phyloP scores from a whole-genome alignment of 192 early-diverging fungal genomes.

The Entophlyctis helioformis region DNA sequence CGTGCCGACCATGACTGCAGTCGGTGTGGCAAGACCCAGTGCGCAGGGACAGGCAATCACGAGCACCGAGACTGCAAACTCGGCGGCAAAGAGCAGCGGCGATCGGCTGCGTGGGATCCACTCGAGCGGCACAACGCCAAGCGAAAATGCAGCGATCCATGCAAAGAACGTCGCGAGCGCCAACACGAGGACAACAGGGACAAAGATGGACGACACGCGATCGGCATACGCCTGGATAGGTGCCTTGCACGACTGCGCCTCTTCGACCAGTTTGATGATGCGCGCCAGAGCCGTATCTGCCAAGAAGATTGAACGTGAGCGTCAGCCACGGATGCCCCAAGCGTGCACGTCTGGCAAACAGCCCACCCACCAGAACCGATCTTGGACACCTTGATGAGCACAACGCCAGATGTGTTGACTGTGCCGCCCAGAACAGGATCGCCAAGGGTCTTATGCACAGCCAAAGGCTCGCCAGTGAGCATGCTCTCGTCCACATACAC shows the following conservation, averaged over 20 bases:
- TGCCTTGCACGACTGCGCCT: conserved; percentile 87
- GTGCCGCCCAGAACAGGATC: conserved; percentile 48
- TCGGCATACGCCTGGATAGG: conserved; percentile 92
- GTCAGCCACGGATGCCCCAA: too few species aligned
- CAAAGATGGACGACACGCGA: conserved; percentile 78
- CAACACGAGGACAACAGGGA: conserved; percentile 67
- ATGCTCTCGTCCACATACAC: conserved; percentile 64
- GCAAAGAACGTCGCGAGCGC: conserved; percentile 57
- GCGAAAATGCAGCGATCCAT: conserved; percentile 51
- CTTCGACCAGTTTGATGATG: conserved; percentile 83
- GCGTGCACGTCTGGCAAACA: too few species aligned
- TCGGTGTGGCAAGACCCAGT: conserved; percentile 89
- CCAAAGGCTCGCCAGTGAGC: conserved; percentile 71
- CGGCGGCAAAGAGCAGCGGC: conserved; percentile 7
- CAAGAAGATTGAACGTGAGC: neutral
- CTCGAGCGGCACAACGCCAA: conserved; percentile 9
- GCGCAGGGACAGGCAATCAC: conserved; percentile 98
- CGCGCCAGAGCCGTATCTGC: conserved; percentile 79
- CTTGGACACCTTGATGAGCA: conserved; percentile 50
- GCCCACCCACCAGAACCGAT: conserved; percentile 5
- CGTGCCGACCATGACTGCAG: conserved; percentile 98
- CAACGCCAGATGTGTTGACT: conserved; percentile 41
- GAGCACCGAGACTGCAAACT: conserved; percentile 68
- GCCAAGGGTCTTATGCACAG: conserved; percentile 38
- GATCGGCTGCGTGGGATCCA: neutral